Evolutionary conservation across 2,329 filamentous ascomycete species (phyloP), one percentile per base, ranked within the genome.

Genomic region (Fusarium torulosum): DNA sequence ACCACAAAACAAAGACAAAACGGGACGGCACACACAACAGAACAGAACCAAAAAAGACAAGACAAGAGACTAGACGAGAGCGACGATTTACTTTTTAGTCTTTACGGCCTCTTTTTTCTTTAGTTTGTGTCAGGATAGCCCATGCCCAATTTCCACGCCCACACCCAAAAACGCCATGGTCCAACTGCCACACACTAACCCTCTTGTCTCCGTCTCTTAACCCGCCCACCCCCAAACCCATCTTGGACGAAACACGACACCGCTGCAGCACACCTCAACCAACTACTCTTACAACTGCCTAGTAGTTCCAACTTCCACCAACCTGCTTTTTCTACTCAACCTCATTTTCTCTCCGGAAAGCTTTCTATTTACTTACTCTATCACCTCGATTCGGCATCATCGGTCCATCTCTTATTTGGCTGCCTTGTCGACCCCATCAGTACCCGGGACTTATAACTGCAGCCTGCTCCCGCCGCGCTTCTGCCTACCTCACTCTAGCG

Each of bases 121-220:
- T 62, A 53, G 59, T 56, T 66, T 71, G 66, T 59, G 61, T 67
- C 58, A 72, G 66, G 60, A 71, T 46, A 59, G 47, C 29, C 38
- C 54, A 57, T 57, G 19, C 35, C 53, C 53, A 21, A 29, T 29
- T 11, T 29, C 51, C 60, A 65, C 63, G 52, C 62, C 53, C 60
- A 66, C 63, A 51, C 62, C 43, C 38, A 60, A 31, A 44, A 70
- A 54, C 72, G 72, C 72, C 60, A 74, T 73, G 70, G 58, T 73
- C 67, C 71, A 72, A 74, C 66, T 62, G 70, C 65, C 67, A 53
- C 65, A 69, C 46, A 35, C 44, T 31, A 51, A 62, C 47, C 43
- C 47, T 69, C 53, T 66, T 46, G 43, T 61, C 59, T 57, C 59
- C 45, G 53, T 66, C 63, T 70, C 58, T 72, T 67, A 71, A 66